phyloP scores from a whole-genome alignment of 225 moss, liverwort and hornwort genomes.

The Climacium dendroides region DNA sequence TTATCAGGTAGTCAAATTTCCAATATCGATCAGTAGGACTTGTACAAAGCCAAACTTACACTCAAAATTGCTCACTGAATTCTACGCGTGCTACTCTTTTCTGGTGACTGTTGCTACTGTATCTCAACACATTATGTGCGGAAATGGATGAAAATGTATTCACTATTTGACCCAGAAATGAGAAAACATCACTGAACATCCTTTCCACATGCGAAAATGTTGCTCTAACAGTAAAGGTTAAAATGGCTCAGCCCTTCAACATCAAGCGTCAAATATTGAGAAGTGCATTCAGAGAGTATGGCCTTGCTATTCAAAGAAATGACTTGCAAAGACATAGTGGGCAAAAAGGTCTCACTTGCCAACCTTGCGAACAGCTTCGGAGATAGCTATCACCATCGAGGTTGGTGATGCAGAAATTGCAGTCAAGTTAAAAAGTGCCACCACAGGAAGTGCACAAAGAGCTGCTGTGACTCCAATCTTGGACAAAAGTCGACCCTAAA shows the following conservation, averaged over 20 bases:
- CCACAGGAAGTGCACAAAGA: constrained; percentile 45
- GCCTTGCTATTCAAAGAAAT: background rate
- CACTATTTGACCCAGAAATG: background rate
- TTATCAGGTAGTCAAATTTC: background rate
- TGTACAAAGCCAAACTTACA: background rate
- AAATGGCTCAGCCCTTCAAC: background rate
- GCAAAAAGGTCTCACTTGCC: constrained; percentile 35
- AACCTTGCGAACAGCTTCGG: constrained; percentile 54
- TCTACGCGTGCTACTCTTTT: background rate
- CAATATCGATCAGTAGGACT: background rate
- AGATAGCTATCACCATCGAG: constrained; percentile 38
- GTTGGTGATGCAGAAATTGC: constrained; percentile 46
- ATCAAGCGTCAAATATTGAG: background rate
- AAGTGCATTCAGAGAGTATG: background rate
- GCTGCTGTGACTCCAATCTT: constrained; percentile 34
- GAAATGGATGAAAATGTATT: background rate
- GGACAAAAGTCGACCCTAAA: constrained; percentile 49
- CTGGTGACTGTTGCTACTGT: background rate
- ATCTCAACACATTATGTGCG: background rate
- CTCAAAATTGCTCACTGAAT: background rate
- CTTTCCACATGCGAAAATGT: background rate
- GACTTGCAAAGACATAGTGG: background rate
- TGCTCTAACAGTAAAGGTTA: background rate
- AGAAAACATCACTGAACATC: background rate
- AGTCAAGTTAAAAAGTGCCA: constrained; percentile 45